These are phyloP conservation scores for Alternaria rosae DNA, from an alignment of 2,329 filamentous ascomycete species.

Conservation along the genomic window DNA sequence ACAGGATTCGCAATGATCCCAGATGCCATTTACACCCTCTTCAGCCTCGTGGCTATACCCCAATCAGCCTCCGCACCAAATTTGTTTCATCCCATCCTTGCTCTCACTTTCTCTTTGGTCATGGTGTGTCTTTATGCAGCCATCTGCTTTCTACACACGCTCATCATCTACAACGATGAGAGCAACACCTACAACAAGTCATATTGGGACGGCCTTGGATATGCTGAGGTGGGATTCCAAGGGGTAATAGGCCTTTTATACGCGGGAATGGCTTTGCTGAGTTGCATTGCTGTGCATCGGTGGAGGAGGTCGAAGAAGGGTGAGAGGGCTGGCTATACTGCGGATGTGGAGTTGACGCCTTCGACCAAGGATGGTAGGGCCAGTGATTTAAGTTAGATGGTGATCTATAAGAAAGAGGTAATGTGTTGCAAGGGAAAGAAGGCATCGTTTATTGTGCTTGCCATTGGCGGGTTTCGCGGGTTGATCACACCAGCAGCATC, in stretches of 20 bases:
- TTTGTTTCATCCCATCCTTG: background rate
- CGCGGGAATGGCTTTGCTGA: background rate
- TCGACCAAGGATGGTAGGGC: background rate
- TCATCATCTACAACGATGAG: background rate
- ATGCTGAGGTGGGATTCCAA: background rate
- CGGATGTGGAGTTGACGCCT: background rate
- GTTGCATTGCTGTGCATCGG: background rate
- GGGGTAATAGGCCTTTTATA: background rate
- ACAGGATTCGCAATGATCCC: background rate
- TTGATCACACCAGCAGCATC: background rate
- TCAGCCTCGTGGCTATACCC: background rate
- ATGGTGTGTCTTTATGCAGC: background rate
- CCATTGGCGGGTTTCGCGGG: background rate
- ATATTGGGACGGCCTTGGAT: background rate
- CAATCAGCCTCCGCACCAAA: background rate
- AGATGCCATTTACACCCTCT: background rate
- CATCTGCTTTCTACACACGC: background rate
- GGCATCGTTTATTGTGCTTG: background rate
- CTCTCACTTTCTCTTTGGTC: background rate
- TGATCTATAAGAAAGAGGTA: background rate
- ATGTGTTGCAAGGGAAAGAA: too few species aligned
- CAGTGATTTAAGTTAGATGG: background rate
- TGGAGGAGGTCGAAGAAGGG: background rate
- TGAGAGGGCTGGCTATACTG: background rate
- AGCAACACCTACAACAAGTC: background rate